phyloP scores from a whole-genome alignment of 139 green algal genomes.

The Desmodesmus armatus region DNA sequence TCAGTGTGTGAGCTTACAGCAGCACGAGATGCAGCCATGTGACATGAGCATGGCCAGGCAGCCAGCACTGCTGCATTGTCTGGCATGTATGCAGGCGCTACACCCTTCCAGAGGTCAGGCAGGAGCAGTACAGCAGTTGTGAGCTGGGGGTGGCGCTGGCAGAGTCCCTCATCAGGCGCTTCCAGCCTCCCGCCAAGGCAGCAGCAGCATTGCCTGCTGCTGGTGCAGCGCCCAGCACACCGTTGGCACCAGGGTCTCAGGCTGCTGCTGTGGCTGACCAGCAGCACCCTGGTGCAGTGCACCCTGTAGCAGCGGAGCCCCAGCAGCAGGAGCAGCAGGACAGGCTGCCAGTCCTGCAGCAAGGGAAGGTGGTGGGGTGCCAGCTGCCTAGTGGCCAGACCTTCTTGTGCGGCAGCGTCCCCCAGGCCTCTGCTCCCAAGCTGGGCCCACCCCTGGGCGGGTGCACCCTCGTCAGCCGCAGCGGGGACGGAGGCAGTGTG shows the following conservation, averaged over 20 bases:
- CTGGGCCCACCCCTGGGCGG: conserved; percentile 47
- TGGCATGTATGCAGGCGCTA: background rate
- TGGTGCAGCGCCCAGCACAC: background rate
- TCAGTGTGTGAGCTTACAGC: background rate
- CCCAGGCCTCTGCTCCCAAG: too few species aligned
- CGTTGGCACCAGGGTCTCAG: background rate
- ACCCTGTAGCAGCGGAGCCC: background rate
- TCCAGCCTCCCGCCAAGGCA: conserved; percentile 2
- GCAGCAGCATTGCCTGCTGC: background rate
- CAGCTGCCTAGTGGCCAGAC: conserved; percentile 55
- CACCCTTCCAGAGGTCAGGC: conserved; percentile 37
- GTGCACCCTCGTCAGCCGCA: conserved; percentile 42
- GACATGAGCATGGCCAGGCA: background rate
- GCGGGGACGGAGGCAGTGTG: background rate
- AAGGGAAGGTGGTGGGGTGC: conserved; percentile 50
- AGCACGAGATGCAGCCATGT: background rate
- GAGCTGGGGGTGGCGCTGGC: conserved; percentile 61
- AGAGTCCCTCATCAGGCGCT: conserved; percentile 34
- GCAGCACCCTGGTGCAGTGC: background rate
- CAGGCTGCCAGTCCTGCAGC: conserved; percentile 5
- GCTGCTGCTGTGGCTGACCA: background rate
- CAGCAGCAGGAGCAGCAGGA: background rate
- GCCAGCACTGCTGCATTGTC: background rate
- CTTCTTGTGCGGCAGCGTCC: conserved; percentile 45
- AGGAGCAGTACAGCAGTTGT: conserved; percentile 67